Percentiles rank a stretch among this genome's conserved stretches.
phyloP scores from a whole-genome alignment of 129 eudicot genomes.

The Saussurea involucrata region DNA sequence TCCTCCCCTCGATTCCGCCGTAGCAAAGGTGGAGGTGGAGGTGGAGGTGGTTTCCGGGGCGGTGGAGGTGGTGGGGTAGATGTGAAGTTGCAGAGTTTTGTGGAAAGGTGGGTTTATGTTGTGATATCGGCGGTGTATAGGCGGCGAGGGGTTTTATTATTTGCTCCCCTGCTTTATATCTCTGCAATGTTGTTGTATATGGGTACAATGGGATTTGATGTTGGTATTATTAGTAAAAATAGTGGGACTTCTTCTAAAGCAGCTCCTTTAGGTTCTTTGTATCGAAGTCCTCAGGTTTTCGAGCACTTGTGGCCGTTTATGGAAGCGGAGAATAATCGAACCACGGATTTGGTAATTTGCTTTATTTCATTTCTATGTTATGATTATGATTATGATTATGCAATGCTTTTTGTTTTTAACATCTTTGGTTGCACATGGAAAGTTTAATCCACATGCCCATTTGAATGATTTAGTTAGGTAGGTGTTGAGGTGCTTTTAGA shows the following conservation, averaged over 20 bases:
- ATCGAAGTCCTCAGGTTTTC: conserved; percentile 82
- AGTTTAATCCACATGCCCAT: not conserved
- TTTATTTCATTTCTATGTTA: not conserved
- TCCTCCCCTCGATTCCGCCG: conserved; percentile 76
- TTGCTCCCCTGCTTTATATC: conserved; percentile 85
- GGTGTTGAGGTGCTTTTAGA: not conserved
- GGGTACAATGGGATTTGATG: conserved; percentile 79
- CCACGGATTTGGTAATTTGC: conserved; percentile 46
- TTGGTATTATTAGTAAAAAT: conserved; percentile 25
- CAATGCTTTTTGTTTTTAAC: conserved; percentile 1
- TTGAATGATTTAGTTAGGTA: not conserved
- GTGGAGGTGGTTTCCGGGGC: conserved; percentile 21
- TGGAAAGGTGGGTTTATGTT: conserved; percentile 61
- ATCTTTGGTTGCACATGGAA: conserved; percentile 4
- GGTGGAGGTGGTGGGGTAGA: conserved; percentile 44
- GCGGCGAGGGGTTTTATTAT: conserved; percentile 77
- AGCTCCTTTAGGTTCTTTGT: conserved; percentile 64
- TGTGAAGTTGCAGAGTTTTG: conserved; percentile 47
- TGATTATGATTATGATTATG: not conserved
- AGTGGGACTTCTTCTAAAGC: conserved; percentile 16
- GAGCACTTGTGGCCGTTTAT: conserved; percentile 76
- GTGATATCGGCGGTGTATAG: conserved; percentile 76
- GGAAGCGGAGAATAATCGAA: conserved; percentile 66
- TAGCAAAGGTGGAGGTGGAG: conserved; percentile 36
- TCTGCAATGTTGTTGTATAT: conserved; percentile 92